Percentiles rank a stretch among this genome's conserved stretches.
These are phyloP conservation scores for Haemoproteus tartakovskyi DNA, from an alignment of 169 alveolate species.

Conservation along the genomic window DNA sequence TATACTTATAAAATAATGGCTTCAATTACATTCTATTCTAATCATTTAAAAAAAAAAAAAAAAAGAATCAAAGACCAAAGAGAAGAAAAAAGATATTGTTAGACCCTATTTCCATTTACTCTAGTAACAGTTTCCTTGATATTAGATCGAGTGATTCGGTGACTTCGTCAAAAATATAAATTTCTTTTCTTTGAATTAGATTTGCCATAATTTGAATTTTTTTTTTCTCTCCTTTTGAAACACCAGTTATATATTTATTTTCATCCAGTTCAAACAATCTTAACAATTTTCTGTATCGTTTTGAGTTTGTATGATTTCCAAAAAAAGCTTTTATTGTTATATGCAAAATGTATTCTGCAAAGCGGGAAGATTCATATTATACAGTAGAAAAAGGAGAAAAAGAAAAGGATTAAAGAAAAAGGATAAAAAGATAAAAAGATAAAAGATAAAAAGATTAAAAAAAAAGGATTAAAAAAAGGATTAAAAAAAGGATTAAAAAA, in stretches of 20 bases:
- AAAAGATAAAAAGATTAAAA: no score
- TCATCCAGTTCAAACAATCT: conserved; percentile 43
- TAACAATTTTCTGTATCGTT: conserved; percentile 27
- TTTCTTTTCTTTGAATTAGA: conserved; percentile 44
- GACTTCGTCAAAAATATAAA: conserved; percentile 58
- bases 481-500: no score
- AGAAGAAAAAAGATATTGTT: no score
- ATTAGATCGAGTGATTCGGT: conserved; percentile 55
- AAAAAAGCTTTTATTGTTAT: conserved; percentile 32
- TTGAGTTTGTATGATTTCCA: conserved; percentile 12
- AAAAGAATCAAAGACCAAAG: no score
- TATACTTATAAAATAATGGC: no score
- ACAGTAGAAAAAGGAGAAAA: not conserved
- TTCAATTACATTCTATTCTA: no score
- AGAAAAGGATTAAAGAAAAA: not conserved
- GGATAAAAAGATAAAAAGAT: not conserved
- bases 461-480: no score
- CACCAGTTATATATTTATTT: conserved; percentile 22
- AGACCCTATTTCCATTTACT: conserved; percentile 11
- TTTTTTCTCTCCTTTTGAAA: conserved; percentile 57
- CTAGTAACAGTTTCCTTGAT: conserved; percentile 48
- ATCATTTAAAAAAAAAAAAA: no score
- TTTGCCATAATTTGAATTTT: conserved; percentile 52
- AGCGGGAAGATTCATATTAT: not conserved
- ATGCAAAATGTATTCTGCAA: conserved; percentile 36